Conservation (phyloP, 2,329 filamentous ascomycete genomes). For the Cercospora sesami region DNA sequence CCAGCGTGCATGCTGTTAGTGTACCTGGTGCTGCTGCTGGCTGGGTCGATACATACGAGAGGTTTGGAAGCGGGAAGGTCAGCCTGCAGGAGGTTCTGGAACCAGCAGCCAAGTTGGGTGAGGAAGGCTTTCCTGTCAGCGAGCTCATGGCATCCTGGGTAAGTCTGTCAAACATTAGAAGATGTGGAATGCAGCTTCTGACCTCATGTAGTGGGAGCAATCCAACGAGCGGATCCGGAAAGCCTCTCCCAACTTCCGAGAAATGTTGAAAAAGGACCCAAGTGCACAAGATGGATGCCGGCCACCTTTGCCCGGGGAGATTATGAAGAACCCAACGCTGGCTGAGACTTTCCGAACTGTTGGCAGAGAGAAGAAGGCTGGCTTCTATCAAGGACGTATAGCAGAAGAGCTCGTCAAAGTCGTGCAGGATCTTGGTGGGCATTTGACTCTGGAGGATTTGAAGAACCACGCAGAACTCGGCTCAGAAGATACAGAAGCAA, state of each 20-base stretch:
- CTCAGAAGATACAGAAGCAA: slow-evolving; percentile 78
- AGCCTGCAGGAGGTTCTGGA: slow-evolving; percentile 72
- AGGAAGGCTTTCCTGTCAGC: slow-evolving; percentile 86
- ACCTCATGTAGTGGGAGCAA: slow-evolving; percentile 63
- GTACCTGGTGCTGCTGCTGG: slow-evolving; percentile 88
- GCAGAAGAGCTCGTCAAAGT: slow-evolving; percentile 80
- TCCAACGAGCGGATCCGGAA: slow-evolving; percentile 64
- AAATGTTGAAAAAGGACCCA: slow-evolving; percentile 81
- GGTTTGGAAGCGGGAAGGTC: slow-evolving; percentile 85
- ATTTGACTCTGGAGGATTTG: slow-evolving; percentile 76
- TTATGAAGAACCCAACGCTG: slow-evolving; percentile 81
- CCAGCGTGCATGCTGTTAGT: slow-evolving; percentile 77
- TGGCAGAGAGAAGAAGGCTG: slow-evolving; percentile 77
- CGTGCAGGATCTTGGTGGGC: slow-evolving; percentile 72
- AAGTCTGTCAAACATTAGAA: slow-evolving; percentile 42
- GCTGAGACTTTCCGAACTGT: slow-evolving; percentile 79
- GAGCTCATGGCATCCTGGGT: slow-evolving; percentile 72
- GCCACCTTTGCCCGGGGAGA: slow-evolving; percentile 75
- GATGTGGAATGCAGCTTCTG: neutral
- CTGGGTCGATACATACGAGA: slow-evolving; percentile 86
- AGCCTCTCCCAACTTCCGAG: slow-evolving; percentile 81
- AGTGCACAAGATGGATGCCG: slow-evolving; percentile 67
- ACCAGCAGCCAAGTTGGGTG: slow-evolving; percentile 81
- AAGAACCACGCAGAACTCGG: slow-evolving; percentile 70
- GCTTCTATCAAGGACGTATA: slow-evolving; percentile 85